A percentile compares a stretch with the other conserved stretches of the same genome.
Conservation (phyloP, 345 rosid genomes). For the Psidium guajava region DNA sequence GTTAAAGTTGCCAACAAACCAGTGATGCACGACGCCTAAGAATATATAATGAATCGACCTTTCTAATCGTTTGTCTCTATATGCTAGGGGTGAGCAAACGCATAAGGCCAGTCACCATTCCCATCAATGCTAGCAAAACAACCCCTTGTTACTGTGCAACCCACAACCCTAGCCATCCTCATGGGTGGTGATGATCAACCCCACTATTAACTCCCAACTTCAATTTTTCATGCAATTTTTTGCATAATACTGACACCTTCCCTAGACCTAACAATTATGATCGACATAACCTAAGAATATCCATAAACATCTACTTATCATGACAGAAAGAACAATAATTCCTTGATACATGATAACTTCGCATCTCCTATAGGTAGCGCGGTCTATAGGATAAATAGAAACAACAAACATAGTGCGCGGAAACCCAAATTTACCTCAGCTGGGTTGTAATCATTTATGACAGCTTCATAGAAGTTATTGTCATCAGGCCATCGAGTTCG, state of each 20-base stretch:
- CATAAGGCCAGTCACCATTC: background rate
- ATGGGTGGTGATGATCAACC: background rate
- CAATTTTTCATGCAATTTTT: background rate
- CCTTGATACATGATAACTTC: background rate
- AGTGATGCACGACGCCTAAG: background rate
- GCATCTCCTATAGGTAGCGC: background rate
- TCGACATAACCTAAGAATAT: background rate
- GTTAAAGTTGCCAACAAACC: background rate
- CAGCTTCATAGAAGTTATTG: constrained; percentile 85
- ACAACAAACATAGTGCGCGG: background rate
- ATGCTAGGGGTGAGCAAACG: background rate
- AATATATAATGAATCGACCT: background rate
- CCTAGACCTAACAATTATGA: background rate
- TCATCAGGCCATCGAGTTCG: constrained; percentile 92
- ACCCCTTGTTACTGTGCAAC: background rate
- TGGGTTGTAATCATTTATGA: constrained; percentile 56
- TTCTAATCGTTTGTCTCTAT: background rate
- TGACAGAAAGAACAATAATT: background rate
- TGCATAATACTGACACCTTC: background rate
- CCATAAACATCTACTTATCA: background rate
- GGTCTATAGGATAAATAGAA: background rate
- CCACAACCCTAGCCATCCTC: background rate
- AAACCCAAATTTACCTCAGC: constrained; percentile 34
- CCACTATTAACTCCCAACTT: background rate
- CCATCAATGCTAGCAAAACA: background rate